Base-by-base conservation (phyloP, 805 yeast genomes). In the Candida vaughaniae region DNA sequence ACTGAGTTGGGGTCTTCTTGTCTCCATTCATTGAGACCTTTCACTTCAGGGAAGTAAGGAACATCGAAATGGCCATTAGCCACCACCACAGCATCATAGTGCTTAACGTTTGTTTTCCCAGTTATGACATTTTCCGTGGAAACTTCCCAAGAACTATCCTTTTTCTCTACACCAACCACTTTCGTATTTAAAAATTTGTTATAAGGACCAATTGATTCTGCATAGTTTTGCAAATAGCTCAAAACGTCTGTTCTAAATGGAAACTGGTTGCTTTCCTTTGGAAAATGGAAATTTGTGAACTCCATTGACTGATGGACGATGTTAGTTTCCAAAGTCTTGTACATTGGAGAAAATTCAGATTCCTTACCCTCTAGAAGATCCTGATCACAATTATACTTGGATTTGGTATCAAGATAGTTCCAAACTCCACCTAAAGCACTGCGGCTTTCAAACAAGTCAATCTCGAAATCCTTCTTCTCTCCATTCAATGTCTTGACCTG, bases 401-500 rank as follows among this genome's bases (percentile, higher is more conserved):
- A 16, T 32, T 44, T 44, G 25, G 36, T 14, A 10, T 35, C 26
- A 16, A 25, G 26, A 22, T 36, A 42, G 52, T 78, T 75, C 96
- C 96, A 87, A 6, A 86, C 62, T 0, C 96, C 96, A 10, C 95
- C 95, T n/a, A 74, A 53, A n/a, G 58, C 55, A 6, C 62, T 46
- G 43, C 84, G 69, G 31, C 73, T 65, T 45, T 85, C 95, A 51
- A 71, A 84, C 4, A 83, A 66, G 17, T 73, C 75, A 32, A 85
- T 66, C 22, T 67, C 60, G 45, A 74, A 73, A 3, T 61, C 53
- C 1, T 57, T 50, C 2, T 52, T 51, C 46, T 81, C 89, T 7
- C 66, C 71, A 6, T 74, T 45, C 8, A 86, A 63, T 0, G 89
- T 86, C 40, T 80, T 77, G 0, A 85, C 78, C 3, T 75, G 63